Base-by-base conservation (phyloP, 208 protist species). In the Blechomonas ayalai region DNA sequence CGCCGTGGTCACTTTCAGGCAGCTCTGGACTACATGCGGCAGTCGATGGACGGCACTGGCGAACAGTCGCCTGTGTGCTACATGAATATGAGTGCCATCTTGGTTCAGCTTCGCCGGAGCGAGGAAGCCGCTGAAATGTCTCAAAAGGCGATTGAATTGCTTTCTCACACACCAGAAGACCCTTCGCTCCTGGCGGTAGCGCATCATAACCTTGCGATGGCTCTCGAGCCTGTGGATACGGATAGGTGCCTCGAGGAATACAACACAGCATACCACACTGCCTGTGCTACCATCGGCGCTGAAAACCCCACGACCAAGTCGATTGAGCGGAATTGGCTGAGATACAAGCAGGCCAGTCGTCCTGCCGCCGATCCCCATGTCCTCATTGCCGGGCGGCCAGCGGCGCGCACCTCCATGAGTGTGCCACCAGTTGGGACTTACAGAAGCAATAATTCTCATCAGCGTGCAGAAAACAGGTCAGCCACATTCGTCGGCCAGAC, bases 181-280 rank as follows among this genome's bases (percentile, higher is more conserved):
- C 62, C 73, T 1, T 83, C 80, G 8, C 55, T 95, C 44, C 72
- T 95, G 34, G 81, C 73, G 24, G 76, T 91, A 13, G 88, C 88
- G 7, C 79, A 92, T 43, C 88, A 95, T 66, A 95, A 95, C 52
- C 71, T 92, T 27, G 88, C 83, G 49, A 91, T 92, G 84, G 82
- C 88, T 6, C 67, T 92, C 4, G 83, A 95, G 60, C 67, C 68
- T 7, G 53, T 89, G 10, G 76, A 90, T 47, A 43, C 67, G 19
- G 29, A 39, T 9, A 72, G 72, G 13, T 75, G 73, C 32, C 28
- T 84, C n/a, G 65, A 85, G 55, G 75, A 82, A 59, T 93, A 93
- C 50, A 63, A 52, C n/a, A 52, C 46, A n/a, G 77, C 85, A 4
- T 69, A 82, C 51, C 52, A 37, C 24, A 45, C 71, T 12, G 67